A percentile compares a stretch with the other conserved stretches of the same genome.
phyloP scores from a whole-genome alignment of 176 grass and related monocot genomes.

The Olyra latifolia region DNA sequence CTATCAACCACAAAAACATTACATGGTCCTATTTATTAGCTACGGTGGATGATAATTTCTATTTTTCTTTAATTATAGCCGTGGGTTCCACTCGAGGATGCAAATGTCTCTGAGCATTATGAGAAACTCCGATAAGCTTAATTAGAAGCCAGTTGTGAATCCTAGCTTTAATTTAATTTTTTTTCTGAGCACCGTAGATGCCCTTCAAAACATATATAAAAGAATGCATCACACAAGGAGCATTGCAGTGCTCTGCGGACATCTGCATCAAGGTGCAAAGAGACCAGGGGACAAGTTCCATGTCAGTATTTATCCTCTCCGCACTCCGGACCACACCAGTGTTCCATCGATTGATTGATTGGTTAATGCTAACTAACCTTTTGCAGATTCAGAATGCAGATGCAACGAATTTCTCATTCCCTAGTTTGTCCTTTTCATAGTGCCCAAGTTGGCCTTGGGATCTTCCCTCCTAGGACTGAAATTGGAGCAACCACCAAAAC shows the following conservation, averaged over 20 bases:
- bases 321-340: conserved; percentile 19
- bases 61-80: too few relatives aligned
- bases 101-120: too few relatives aligned
- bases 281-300: conserved; percentile 37
- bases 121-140: too few relatives aligned
- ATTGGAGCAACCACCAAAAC: not conserved
- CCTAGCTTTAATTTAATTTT: too few relatives aligned
- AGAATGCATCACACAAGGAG: not conserved
- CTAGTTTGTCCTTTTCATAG: conserved; percentile 37
- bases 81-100: too few relatives aligned
- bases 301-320: conserved; percentile 37
- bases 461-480: not conserved
- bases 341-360: not conserved
- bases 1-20: too few relatives aligned
- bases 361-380: not conserved
- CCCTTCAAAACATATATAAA: too few relatives aligned
- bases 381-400: not conserved
- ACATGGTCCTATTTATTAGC: too few relatives aligned
- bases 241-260: not conserved
- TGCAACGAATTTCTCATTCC: not conserved
- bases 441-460: conserved; percentile 24
- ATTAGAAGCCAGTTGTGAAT: too few relatives aligned
- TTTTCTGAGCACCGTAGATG: too few relatives aligned
- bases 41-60: too few relatives aligned
- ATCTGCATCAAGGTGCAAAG: conserved; percentile 22